These are phyloP conservation scores for Chaetomiaceae sp. DNA, from an alignment of 2,329 filamentous ascomycete species.

Conservation along the genomic window DNA sequence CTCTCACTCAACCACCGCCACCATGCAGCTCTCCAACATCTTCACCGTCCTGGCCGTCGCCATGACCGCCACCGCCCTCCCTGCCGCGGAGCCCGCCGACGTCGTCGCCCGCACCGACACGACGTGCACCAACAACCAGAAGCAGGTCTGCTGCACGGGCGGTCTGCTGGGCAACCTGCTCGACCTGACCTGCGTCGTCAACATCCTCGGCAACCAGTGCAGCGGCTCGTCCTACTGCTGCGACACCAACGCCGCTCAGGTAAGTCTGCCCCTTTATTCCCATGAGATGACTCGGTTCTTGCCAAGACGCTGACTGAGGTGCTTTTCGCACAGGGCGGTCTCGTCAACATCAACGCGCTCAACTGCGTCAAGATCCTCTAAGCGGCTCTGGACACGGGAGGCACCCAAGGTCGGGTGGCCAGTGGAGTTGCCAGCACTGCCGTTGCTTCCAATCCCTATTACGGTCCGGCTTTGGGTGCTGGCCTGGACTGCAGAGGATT, in stretches of 20 bases:
- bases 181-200: not conserved
- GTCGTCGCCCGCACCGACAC: not conserved
- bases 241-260: not conserved
- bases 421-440: too few species aligned
- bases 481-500: not conserved
- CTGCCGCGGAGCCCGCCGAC: not conserved
- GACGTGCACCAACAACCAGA: conserved; percentile 3
- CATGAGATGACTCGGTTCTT: too few species aligned
- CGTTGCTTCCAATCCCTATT: not conserved
- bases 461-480: not conserved
- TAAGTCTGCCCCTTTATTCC: not conserved
- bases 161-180: too few species aligned
- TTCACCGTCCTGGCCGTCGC: conserved; percentile 10
- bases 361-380: conserved; percentile 9
- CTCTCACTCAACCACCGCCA: not conserved
- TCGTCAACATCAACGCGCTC: conserved; percentile 8
- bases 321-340: not conserved
- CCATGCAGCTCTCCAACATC: conserved; percentile 14
- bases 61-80: conserved; percentile 13
- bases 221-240: conserved; percentile 7
- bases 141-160: conserved; percentile 3
- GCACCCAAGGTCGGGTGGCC: too few species aligned
- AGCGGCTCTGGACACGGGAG: not conserved
- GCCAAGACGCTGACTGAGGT: not conserved
- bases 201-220: not conserved